Evolutionary conservation across 2,329 filamentous ascomycete genomes (phyloP).

Genomic region (Rhynchosporium agropyri): DNA sequence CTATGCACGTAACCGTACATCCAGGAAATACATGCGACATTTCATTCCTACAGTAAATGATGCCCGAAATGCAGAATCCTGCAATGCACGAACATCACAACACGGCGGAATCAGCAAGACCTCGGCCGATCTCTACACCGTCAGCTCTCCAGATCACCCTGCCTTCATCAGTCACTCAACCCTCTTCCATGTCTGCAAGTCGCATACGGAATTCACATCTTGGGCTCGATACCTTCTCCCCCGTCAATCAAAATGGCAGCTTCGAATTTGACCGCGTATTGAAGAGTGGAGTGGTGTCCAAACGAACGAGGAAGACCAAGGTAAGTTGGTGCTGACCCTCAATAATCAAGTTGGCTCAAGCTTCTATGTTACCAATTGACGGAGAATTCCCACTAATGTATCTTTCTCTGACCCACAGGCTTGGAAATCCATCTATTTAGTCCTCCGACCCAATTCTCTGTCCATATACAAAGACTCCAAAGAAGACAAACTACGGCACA

Average conservation of each 20-base stretch:
- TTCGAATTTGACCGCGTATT: conserved; percentile 95
- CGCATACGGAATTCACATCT: conserved; percentile 47
- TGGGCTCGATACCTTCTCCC: conserved; percentile 70
- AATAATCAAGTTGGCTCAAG: conserved; percentile 3
- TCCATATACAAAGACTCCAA: conserved; percentile 93
- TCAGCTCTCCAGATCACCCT: conserved; percentile 31
- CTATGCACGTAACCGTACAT: not conserved
- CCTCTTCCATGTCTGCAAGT: conserved; percentile 32
- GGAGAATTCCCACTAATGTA: conserved; percentile 19
- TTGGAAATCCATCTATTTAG: conserved; percentile 89
- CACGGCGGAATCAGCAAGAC: conserved; percentile 30
- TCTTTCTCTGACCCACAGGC: conserved; percentile 53
- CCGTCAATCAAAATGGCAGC: conserved; percentile 91
- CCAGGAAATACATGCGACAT: not conserved
- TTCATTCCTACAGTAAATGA: conserved; percentile 19
- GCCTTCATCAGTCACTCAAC: conserved; percentile 17
- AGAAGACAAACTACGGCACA: conserved; percentile 85
- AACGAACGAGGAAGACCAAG: conserved; percentile 93
- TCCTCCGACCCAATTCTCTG: conserved; percentile 85
- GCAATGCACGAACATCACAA: conserved; percentile 18
- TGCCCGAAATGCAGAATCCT: conserved; percentile 34
- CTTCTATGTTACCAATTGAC: not conserved
- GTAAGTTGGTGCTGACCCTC: conserved; percentile 47
- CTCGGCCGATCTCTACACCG: conserved; percentile 36
- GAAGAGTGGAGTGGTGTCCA: conserved; percentile 83